Evolutionary conservation across 257 asterid genomes (phyloP).

Genomic region (Solanum sitiens): DNA sequence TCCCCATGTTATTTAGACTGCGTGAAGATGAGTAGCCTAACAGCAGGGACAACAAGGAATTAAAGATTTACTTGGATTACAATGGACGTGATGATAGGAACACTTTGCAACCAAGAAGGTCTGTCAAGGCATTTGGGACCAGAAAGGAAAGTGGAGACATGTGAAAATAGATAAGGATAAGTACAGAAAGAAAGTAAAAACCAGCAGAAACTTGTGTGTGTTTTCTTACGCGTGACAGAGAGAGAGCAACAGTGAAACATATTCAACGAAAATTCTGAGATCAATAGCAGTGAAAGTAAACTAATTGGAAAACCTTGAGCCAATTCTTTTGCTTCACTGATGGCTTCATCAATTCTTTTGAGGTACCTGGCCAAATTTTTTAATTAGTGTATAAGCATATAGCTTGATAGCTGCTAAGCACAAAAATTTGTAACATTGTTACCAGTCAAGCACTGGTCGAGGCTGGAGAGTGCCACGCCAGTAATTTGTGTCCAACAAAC

Average conservation of each 20-base stretch:
- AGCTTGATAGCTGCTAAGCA: background rate
- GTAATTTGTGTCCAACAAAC: conserved; percentile 69
- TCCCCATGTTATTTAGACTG: background rate
- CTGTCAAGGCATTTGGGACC: background rate
- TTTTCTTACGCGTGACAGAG: background rate
- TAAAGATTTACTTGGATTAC: background rate
- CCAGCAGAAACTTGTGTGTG: background rate
- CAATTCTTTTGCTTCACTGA: conserved; percentile 65
- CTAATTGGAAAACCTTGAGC: conserved; percentile 36
- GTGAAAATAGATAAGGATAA: background rate
- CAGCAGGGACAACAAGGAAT: background rate
- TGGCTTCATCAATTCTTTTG: conserved; percentile 63
- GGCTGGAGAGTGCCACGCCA: conserved; percentile 90
- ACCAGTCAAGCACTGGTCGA: conserved; percentile 96
- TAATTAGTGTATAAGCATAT: background rate
- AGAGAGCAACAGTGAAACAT: background rate
- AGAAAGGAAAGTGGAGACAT: background rate
- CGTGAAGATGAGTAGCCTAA: background rate
- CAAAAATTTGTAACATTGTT: background rate
- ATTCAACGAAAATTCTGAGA: too few relatives aligned
- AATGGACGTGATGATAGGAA: background rate
- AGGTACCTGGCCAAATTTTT: conserved; percentile 45
- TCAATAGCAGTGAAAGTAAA: background rate
- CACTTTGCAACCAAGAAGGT: background rate
- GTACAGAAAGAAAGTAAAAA: background rate